A percentile compares a stretch with the other conserved stretches of the same genome.
phyloP scores from a whole-genome alignment of 2,329 filamentous ascomycete genomes.

The Penicillium nordicum region DNA sequence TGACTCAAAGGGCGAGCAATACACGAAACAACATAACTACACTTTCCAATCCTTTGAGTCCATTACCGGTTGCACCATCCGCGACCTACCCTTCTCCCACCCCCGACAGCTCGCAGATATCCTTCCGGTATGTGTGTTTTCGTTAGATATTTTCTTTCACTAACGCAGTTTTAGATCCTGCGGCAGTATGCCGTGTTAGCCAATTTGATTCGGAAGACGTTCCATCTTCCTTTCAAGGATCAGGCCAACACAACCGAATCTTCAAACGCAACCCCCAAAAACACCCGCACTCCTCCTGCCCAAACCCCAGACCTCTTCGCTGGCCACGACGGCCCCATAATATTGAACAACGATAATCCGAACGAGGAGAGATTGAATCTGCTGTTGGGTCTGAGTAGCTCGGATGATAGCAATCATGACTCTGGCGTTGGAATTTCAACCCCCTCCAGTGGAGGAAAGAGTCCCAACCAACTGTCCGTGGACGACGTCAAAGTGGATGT shows the following conservation, averaged over 20 bases:
- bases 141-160: neutral
- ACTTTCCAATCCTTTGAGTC: constrained; percentile 44
- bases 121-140: constrained; percentile 35
- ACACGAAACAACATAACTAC: constrained; percentile 40
- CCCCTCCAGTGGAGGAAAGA: neutral
- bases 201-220: constrained; percentile 38
- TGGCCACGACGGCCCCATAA: constrained; percentile 19
- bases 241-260: constrained; percentile 9
- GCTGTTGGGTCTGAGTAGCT: constrained; percentile 41
- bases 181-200: constrained; percentile 45
- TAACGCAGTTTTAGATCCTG: constrained; percentile 30
- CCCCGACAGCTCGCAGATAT: constrained; percentile 45
- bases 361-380: constrained; percentile 54
- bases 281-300: constrained; percentile 1
- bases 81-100: constrained; percentile 44
- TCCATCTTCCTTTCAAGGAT: constrained; percentile 22
- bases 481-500: constrained; percentile 38
- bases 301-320: constrained; percentile 12
- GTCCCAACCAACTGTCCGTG: neutral
- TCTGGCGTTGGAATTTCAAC: neutral
- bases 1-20: constrained; percentile 28
- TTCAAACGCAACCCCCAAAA: constrained; percentile 6
- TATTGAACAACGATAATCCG: constrained; percentile 42
- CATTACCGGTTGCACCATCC: constrained; percentile 39
- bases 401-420: neutral